Conservation (phyloP, 2,329 filamentous ascomycete genomes). For the Colletotrichum sp. region DNA sequence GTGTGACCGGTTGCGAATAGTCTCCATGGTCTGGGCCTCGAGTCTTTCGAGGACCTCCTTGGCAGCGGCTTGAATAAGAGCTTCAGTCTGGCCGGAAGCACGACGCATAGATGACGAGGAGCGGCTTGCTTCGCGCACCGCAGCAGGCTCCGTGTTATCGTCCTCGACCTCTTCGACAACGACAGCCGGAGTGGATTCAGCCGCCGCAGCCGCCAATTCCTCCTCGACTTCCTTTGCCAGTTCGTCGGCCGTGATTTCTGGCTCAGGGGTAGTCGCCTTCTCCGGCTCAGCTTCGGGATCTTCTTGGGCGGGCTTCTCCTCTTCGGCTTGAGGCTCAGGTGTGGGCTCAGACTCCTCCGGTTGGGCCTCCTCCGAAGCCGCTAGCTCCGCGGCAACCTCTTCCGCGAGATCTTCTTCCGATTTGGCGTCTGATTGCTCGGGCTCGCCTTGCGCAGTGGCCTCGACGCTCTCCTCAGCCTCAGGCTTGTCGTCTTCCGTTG, state of each 20-base stretch:
- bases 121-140: conserved; percentile 1
- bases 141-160: neutral
- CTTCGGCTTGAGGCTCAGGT: neutral
- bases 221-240: neutral
- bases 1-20: conserved; percentile 27
- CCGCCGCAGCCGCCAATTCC: neutral
- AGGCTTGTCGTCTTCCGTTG: neutral
- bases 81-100: conserved; percentile 52
- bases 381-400: neutral
- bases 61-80: conserved; percentile 58
- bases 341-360: neutral
- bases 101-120: conserved; percentile 35
- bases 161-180: neutral
- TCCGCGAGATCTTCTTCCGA: neutral
- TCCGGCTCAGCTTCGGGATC: neutral
- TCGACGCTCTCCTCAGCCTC: neutral
- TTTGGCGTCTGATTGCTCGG: neutral
- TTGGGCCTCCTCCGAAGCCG: neutral
- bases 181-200: neutral
- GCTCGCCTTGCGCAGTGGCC: neutral
- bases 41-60: conserved; percentile 55
- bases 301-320: neutral
- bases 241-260: neutral
- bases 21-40: conserved; percentile 36
- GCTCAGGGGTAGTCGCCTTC: neutral